Evolutionary conservation across 495 filamentous ascomycete species (phyloP).

Genomic region (Podospora pseudoanserina): DNA sequence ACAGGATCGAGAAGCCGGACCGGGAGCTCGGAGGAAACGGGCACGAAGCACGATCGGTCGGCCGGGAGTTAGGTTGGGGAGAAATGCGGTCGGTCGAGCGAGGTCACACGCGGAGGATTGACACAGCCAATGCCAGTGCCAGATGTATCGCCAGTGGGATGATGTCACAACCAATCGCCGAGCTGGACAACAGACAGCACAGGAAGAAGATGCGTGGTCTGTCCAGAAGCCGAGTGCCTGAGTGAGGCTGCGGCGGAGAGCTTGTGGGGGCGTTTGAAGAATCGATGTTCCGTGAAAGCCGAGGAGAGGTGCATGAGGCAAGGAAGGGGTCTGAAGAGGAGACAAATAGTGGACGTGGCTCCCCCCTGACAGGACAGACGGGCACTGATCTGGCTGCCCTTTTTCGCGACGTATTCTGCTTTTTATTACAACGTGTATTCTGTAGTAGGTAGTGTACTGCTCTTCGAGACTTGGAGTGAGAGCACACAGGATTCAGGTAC

Average conservation of each 20-base stretch:
- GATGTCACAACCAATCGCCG: conserved; percentile 19
- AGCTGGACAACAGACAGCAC: conserved; percentile 1
- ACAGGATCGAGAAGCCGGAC: conserved; percentile 2
- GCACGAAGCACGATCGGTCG: neutral
- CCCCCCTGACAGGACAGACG: no score
- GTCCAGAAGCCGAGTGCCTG: neutral
- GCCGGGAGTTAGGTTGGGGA: neutral
- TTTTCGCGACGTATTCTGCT: no score
- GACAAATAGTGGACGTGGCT: neutral
- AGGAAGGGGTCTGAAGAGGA: neutral
- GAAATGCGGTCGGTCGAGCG: conserved; percentile 6
- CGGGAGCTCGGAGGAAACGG: neutral
- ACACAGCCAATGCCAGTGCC: conserved; percentile 5
- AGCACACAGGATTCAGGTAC: no score
- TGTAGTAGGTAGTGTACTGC: no score
- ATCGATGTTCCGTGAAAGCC: neutral
- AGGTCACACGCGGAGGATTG: conserved; percentile 12
- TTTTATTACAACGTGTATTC: no score
- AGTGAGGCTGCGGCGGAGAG: neutral
- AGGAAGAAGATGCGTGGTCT: neutral
- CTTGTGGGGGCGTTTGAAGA: neutral
- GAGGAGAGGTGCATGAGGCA: neutral
- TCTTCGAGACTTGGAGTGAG: no score
- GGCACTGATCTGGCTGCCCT: no score
- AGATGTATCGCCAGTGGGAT: conserved; percentile 5